Evolutionary conservation across 1,284 basidiomycete genomes (phyloP), one percentile per base, ranked within the genome.

Genomic region (Thecaphora thlaspeos): DNA sequence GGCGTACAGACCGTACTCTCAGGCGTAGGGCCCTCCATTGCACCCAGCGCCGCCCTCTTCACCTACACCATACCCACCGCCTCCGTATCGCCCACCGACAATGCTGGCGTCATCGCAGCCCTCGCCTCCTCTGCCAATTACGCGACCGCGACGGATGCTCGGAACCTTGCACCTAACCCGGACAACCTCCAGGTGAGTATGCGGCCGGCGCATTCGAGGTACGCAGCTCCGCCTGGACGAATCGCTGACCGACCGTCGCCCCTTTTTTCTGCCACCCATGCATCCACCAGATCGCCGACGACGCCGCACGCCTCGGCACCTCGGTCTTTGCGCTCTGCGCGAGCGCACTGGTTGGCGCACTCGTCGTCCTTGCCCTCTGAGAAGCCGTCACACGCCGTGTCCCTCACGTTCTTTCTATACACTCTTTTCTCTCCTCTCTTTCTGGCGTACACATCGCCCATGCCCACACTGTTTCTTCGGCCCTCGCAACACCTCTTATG

Each of bases 1-100:
- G 52, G 54, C 43, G 60, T 60, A 19, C 59, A 59, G 4, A 66
- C 62, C 26, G 49, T 55, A 12, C 61, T 71, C 21, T 52, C 46
- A 24, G 69, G 69, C n/a, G 52, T 61, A 2, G 69, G 69, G n/a
- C 69, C 69, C 1, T 55, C 59, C 0, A 54, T 61, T 15, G 57
- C 61, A 23, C 58, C 69, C 2, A 4, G 14, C 21, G 47, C 53
- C 3, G 67, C 67, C 26, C 41, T 52, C 15, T 71, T 48, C 50
- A 41, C 41, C 28, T 71, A 71, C 57, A 55, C 51, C 14, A 50
- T 53, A 7, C 68, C 68, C 32, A 55, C 59, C 3, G 38, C 48
- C 3, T 61, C 67, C 5, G 51, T 69, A 3, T 49, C 54, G 4
- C 56, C 55, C 10, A 41, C 55, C 22, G 49, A 26, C 47, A 51